A percentile compares a stretch with the other conserved stretches of the same genome.
phyloP scores from a whole-genome alignment of 176 grass and related monocot genomes.

The Aechmea fasciata region DNA sequence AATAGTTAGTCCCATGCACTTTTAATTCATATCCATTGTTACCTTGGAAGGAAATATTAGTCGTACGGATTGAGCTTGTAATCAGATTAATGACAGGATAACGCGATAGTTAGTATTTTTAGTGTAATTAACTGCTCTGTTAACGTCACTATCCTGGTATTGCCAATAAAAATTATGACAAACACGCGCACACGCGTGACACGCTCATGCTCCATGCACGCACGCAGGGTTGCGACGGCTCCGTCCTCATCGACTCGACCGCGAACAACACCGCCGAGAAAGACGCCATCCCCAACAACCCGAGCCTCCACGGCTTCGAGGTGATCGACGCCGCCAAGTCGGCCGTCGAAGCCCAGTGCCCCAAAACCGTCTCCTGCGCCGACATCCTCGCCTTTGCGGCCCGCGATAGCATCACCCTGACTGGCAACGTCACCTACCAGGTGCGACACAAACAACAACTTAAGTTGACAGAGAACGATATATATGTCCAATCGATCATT shows the following conservation, averaged over 20 bases:
- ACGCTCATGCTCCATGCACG: not conserved
- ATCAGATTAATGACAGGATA: too few relatives aligned
- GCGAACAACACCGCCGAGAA: conserved; percentile 46
- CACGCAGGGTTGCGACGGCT: conserved; percentile 51
- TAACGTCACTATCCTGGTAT: too few relatives aligned
- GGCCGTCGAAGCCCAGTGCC: conserved; percentile 48
- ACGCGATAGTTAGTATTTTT: too few relatives aligned
- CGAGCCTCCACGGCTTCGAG: conserved; percentile 54
- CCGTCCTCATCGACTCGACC: conserved; percentile 53
- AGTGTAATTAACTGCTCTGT: too few relatives aligned
- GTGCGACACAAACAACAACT: too few relatives aligned
- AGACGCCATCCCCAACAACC: conserved; percentile 32
- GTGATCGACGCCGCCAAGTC: conserved; percentile 48
- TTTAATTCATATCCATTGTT: too few relatives aligned
- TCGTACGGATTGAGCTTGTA: too few relatives aligned
- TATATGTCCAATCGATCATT: too few relatives aligned
- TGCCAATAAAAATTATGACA: too few relatives aligned
- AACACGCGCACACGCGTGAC: not conserved
- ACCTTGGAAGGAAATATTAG: too few relatives aligned
- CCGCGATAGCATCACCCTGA: conserved; percentile 40
- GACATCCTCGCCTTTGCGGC: conserved; percentile 59
- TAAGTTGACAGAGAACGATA: too few relatives aligned
- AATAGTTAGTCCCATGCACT: too few relatives aligned
- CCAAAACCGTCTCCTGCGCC: conserved; percentile 45
- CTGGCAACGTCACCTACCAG: conserved; percentile 46